These are phyloP conservation scores for Austroboletus eburneus DNA, from an alignment of 768 basidiomycete species.

Conservation along the genomic window DNA sequence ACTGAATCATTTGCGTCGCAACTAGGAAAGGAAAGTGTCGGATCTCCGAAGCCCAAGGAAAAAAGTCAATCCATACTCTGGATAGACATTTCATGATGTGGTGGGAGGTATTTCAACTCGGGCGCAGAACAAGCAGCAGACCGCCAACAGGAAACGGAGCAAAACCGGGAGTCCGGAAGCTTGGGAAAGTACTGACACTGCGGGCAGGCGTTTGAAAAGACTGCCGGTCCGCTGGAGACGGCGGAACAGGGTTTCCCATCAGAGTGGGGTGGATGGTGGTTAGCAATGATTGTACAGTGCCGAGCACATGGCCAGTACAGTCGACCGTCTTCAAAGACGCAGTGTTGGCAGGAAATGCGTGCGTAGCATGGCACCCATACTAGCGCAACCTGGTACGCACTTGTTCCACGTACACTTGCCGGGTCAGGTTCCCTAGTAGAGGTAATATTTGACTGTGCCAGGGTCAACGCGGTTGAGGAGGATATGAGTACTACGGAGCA, in stretches of 20 bases:
- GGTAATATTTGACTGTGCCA: neutral
- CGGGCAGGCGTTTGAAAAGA: conserved; percentile 11
- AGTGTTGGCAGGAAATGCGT: neutral
- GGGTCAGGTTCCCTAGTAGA: no score
- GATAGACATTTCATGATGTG: conserved; percentile 6
- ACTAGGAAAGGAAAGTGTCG: conserved; percentile 5
- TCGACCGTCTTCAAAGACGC: neutral
- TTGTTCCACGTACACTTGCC: no score
- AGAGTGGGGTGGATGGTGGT: neutral
- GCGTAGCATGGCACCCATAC: neutral
- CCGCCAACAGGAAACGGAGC: conserved; percentile 11
- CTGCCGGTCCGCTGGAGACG: neutral
- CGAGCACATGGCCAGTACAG: neutral
- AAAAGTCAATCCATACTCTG: conserved; percentile 3
- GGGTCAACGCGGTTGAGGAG: neutral
- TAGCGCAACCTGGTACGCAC: neutral
- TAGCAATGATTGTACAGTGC: no score
- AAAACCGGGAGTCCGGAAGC: conserved; percentile 17
- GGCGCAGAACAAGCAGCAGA: conserved; percentile 15
- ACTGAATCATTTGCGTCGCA: conserved; percentile 1
- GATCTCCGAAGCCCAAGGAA: neutral
- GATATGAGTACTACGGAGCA: no score
- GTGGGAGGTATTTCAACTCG: conserved; percentile 9
- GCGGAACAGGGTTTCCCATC: neutral
- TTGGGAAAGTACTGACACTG: conserved; percentile 13